A percentile compares a stretch with the other conserved stretches of the same genome.
phyloP scores from a whole-genome alignment of 2,329 filamentous ascomycete genomes.

The Penicillium expansum region DNA sequence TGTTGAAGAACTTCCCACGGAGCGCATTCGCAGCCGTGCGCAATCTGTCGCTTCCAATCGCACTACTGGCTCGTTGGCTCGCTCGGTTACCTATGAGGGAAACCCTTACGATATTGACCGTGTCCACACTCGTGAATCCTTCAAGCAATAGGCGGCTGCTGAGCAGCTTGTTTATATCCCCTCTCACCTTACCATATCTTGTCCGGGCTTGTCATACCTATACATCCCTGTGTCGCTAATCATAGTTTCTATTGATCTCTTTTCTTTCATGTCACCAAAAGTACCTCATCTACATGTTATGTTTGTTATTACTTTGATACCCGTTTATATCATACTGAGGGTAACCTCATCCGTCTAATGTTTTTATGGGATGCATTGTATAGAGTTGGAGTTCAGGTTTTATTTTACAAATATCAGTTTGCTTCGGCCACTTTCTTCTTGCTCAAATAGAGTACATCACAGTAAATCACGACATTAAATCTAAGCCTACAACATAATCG shows the following conservation, averaged over 20 bases:
- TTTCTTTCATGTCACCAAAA: neutral
- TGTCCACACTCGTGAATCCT: conserved; percentile 43
- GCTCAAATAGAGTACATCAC: neutral
- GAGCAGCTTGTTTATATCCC: neutral
- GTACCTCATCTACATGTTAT: neutral
- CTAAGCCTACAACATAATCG: conserved; percentile 2
- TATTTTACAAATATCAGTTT: neutral
- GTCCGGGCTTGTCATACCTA: neutral
- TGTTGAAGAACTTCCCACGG: conserved; percentile 18
- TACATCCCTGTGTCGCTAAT: conserved; percentile 4
- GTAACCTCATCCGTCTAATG: neutral
- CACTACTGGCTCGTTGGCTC: conserved; percentile 21
- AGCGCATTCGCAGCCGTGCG: conserved; percentile 28
- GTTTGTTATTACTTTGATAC: conserved; percentile 6
- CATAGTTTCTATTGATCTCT: conserved; percentile 3
- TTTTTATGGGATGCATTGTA: conserved; percentile 3
- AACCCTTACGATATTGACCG: conserved; percentile 47
- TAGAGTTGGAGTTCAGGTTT: conserved; percentile 3
- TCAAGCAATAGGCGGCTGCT: conserved; percentile 21
- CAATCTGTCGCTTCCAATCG: conserved; percentile 30
- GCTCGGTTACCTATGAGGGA: conserved; percentile 39
- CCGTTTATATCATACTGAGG: conserved; percentile 2
- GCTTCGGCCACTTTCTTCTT: neutral
- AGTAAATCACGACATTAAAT: neutral
- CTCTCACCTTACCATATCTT: neutral